phyloP scores from a whole-genome alignment of 2,329 filamentous ascomycete genomes.

The Didymella glomerata region DNA sequence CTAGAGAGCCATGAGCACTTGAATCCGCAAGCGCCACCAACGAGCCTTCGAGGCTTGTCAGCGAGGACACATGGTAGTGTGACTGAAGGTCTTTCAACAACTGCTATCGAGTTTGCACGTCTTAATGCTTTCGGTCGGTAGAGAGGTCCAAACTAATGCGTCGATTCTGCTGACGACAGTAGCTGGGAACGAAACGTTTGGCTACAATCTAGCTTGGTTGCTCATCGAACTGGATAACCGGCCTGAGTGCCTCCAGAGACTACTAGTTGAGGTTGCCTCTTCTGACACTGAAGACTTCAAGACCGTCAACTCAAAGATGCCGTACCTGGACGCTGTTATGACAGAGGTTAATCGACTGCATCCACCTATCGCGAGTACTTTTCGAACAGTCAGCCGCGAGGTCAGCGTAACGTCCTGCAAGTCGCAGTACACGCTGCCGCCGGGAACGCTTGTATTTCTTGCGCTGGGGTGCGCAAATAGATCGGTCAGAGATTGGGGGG shows the following conservation, averaged over 20 bases:
- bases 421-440: neutral
- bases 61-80: neutral
- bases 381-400: conserved; percentile 6
- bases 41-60: conserved; percentile 8
- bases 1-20: conserved; percentile 1
- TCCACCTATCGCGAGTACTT: conserved; percentile 5
- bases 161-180: neutral
- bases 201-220: conserved; percentile 5
- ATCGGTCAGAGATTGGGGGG: neutral
- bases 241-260: neutral
- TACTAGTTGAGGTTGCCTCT: neutral
- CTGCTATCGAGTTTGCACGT: conserved; percentile 4
- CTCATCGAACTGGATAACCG: conserved; percentile 2
- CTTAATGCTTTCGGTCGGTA: conserved; percentile 8
- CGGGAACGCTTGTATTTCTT: neutral
- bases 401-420: neutral
- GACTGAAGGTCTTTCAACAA: neutral
- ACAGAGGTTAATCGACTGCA: neutral
- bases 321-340: conserved; percentile 2
- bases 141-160: too few species aligned
- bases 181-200: conserved; percentile 7
- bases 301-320: conserved; percentile 3
- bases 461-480: neutral
- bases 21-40: conserved; percentile 2
- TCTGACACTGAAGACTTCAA: conserved; percentile 2